Percentiles rank a stretch among this genome's conserved stretches.
Conservation (phyloP, 331 rosid species). For the Quercus tomentella region DNA sequence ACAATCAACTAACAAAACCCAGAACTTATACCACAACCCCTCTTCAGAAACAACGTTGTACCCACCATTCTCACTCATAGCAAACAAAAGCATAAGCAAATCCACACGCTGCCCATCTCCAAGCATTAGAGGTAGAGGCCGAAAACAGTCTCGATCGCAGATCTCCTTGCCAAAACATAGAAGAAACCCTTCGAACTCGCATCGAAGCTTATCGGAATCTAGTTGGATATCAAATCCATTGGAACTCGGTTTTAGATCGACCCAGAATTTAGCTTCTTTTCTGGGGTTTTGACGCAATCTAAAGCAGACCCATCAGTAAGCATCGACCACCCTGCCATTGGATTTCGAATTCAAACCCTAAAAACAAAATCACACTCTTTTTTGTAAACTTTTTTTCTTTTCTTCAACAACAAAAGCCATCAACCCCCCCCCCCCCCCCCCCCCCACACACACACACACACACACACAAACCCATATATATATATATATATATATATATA, state of each 20-base stretch:
- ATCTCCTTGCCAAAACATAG: slow-evolving; percentile 25
- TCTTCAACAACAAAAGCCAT: not conserved
- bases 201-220: slow-evolving; percentile 18
- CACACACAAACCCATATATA: not conserved
- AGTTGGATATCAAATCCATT: not conserved
- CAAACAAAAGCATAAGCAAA: slow-evolving; percentile 51
- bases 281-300: slow-evolving; percentile 20
- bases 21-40: slow-evolving; percentile 31
- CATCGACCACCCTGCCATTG: slow-evolving; percentile 56
- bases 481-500: no score
- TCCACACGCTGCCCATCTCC: slow-evolving; percentile 46
- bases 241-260: slow-evolving; percentile 19
- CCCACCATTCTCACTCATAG: slow-evolving; percentile 65
- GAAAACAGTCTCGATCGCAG: not conserved
- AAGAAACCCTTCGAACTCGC: slow-evolving; percentile 36
- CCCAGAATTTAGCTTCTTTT: slow-evolving; percentile 15
- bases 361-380: slow-evolving; percentile 24
- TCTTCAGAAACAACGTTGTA: slow-evolving; percentile 38
- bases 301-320: slow-evolving; percentile 12
- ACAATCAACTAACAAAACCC: no score
- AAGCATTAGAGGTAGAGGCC: slow-evolving; percentile 36
- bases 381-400: not conserved
- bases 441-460: not conserved
- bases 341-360: slow-evolving; percentile 51
- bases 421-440: not conserved